These are phyloP conservation scores for Lactarius sp. DNA, from an alignment of 768 basidiomycete genomes.

Conservation along the genomic window DNA sequence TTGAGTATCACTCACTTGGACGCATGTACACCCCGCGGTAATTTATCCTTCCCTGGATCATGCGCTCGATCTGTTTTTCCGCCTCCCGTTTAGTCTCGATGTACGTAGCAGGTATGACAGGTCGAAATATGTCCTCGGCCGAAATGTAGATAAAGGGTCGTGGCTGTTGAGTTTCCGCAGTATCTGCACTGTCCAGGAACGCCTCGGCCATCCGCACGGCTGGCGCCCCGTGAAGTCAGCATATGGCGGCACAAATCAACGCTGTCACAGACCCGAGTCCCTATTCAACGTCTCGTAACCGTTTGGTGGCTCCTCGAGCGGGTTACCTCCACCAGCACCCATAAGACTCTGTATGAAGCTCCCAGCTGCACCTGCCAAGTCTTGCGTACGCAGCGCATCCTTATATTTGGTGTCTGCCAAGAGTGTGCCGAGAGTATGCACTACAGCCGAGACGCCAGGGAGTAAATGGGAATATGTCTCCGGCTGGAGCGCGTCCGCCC, in stretches of 20 bases:
- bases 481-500: constrained; percentile 77
- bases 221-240: constrained; percentile 28
- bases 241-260: constrained; percentile 4
- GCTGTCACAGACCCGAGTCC: constrained; percentile 66
- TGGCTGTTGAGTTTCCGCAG: constrained; percentile 26
- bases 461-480: constrained; percentile 67
- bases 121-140: constrained; percentile 89
- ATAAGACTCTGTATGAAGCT: constrained; percentile 41
- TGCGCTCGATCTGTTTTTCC: constrained; percentile 59
- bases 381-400: constrained; percentile 53
- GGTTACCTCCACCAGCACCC: constrained; percentile 45
- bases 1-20: constrained; percentile 60
- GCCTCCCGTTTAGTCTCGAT: constrained; percentile 94
- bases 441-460: constrained; percentile 64
- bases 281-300: constrained; percentile 82
- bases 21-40: constrained; percentile 78
- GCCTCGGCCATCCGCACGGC: constrained; percentile 76
- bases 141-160: constrained; percentile 92
- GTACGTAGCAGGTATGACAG: constrained; percentile 79
- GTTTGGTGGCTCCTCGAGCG: constrained; percentile 46
- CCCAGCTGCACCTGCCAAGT: constrained; percentile 47
- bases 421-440: constrained; percentile 91
- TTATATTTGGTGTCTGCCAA: constrained; percentile 84
- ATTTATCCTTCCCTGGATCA: constrained; percentile 41
- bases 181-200: constrained; percentile 47